Conservation (phyloP, 2,329 filamentous ascomycete species). For the Ceratocystis ficicola region DNA sequence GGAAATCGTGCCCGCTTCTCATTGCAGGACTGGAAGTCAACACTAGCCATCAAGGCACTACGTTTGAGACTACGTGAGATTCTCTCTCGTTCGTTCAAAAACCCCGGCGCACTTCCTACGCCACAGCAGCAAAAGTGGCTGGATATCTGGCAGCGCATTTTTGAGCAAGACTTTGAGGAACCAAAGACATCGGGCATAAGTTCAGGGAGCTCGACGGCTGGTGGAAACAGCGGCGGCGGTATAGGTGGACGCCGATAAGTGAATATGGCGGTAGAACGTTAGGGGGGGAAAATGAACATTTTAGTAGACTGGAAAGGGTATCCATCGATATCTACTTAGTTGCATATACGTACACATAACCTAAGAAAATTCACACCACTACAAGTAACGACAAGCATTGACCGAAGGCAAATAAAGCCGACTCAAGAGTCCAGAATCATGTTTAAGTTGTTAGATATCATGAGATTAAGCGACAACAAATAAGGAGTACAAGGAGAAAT, state of each 20-base stretch:
- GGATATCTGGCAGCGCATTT: slow-evolving; percentile 60
- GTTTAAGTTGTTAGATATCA: background rate
- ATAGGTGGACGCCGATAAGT: background rate
- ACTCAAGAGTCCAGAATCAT: background rate
- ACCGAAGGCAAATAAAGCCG: background rate
- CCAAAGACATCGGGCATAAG: background rate
- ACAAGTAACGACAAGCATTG: background rate
- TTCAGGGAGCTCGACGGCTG: background rate
- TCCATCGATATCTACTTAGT: background rate
- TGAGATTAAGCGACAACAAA: background rate
- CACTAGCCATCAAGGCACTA: slow-evolving; percentile 77
- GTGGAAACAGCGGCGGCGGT: background rate
- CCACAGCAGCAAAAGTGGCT: slow-evolving; percentile 62
- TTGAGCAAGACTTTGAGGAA: slow-evolving; percentile 28
- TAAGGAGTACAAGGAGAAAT: background rate
- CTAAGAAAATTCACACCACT: background rate
- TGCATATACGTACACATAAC: background rate
- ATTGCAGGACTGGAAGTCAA: slow-evolving; percentile 76
- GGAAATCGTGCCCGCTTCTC: slow-evolving; percentile 76
- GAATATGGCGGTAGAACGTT: background rate
- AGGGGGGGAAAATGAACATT: background rate
- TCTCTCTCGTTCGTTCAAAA: slow-evolving; percentile 57
- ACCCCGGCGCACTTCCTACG: slow-evolving; percentile 49
- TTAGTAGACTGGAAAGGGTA: background rate
- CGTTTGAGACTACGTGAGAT: slow-evolving; percentile 63